Conservation (phyloP, 257 asterid species). For the Fraxinus cuspidata region DNA sequence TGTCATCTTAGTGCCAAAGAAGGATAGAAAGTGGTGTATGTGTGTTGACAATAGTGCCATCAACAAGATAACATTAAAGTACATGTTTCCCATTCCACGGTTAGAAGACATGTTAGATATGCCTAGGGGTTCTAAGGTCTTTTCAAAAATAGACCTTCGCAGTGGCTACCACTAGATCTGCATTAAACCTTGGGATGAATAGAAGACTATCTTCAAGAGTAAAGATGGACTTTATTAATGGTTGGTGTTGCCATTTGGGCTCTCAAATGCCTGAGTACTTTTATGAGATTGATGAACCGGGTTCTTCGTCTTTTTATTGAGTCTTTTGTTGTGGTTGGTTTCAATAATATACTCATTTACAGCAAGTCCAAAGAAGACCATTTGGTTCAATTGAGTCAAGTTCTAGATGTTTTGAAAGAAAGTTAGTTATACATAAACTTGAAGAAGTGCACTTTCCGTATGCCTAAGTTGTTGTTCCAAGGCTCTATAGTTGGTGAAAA, state of each 20-base stretch:
- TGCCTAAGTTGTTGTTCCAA: too few species aligned
- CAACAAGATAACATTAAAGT: neutral
- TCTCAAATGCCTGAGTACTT: neutral
- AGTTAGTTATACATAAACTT: too few species aligned
- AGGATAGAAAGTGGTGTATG: neutral
- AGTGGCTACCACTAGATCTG: neutral
- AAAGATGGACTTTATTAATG: constrained; percentile 1
- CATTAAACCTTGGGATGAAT: neutral
- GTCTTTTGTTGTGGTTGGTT: too few species aligned
- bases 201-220: constrained; percentile 1
- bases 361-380: neutral
- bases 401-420: neutral
- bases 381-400: neutral
- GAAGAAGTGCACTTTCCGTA: neutral
- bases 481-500: too few species aligned
- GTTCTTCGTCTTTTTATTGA: neutral
- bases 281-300: constrained; percentile 3
- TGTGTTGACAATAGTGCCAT: constrained; percentile 2
- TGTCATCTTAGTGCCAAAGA: neutral
- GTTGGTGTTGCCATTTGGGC: neutral
- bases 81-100: neutral
- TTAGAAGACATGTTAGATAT: neutral
- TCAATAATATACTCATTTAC: neutral
- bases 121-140: neutral
- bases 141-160: constrained; percentile 2